Evolutionary conservation across 108 stramenopile species (phyloP).

Genomic region (Skeletonema grethae): DNA sequence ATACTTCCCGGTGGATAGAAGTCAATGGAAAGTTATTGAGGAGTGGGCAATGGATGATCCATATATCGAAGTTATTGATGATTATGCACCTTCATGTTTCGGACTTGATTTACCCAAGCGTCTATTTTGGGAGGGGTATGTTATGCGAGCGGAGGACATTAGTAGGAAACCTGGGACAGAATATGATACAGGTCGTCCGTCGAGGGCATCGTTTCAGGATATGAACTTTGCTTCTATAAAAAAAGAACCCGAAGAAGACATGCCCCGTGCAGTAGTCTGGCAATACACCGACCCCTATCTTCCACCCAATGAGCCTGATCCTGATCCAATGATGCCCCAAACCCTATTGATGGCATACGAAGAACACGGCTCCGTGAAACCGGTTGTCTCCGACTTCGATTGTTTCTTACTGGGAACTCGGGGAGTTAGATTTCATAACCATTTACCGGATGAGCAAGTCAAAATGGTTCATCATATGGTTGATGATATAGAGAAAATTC

Average conservation of each 20-base stretch:
- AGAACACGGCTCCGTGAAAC: conserved; percentile 63
- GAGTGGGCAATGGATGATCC: conserved; percentile 46
- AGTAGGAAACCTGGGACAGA: conserved; percentile 43
- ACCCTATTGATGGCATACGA: conserved; percentile 75
- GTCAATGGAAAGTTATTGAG: conserved; percentile 11
- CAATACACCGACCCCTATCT: conserved; percentile 51
- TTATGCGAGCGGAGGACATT: conserved; percentile 56
- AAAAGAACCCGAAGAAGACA: conserved; percentile 27
- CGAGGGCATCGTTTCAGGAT: conserved; percentile 63
- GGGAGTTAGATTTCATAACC: conserved; percentile 58
- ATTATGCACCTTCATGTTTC: conserved; percentile 47
- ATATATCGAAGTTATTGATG: conserved; percentile 52
- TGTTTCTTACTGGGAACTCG: conserved; percentile 66
- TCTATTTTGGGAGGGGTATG: conserved; percentile 68
- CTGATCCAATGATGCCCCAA: conserved; percentile 61
- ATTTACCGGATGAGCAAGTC: conserved; percentile 65
- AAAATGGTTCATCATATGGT: conserved; percentile 61
- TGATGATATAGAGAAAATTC: conserved; percentile 59
- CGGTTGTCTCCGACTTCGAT: conserved; percentile 77
- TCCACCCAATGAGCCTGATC: conserved; percentile 43
- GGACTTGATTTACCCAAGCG: conserved; percentile 68
- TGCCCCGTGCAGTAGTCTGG: conserved; percentile 60
- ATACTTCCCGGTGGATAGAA: background rate
- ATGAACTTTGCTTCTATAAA: conserved; percentile 64
- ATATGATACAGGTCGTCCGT: conserved; percentile 67